Evolutionary conservation across 345 rosid species (phyloP), one percentile per base, ranked within the genome.

Genomic region (Lepidium aucheri): DNA sequence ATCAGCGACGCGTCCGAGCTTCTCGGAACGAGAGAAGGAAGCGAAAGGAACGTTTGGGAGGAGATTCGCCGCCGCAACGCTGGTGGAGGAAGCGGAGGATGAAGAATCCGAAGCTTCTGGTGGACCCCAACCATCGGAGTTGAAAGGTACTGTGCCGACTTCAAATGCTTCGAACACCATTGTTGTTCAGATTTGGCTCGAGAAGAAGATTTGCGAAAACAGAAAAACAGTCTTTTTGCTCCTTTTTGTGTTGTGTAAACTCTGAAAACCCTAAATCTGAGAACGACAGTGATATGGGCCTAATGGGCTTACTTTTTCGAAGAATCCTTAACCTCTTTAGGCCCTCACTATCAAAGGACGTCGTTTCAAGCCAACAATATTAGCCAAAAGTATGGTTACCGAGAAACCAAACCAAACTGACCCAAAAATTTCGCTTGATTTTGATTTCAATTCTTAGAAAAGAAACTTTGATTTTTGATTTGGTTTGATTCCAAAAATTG

Each of bases 51-150:
- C 86, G 42, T 87, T 65, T 2, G 70, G 81, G 5, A 91, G 95
- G 42, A 86, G 88, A 3, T 84, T 70, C 16, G 71, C 76, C 0
- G 71, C 76, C 11, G 76, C 76, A 41, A 65, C 71, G 35, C 83
- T 45, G 36, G 86, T 47, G 36, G 85, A 43, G 24, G 84, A 26
- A 40, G 82, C 15, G 41, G 83, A 38, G 26, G 74, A 69, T 0
- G 67, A 69, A 20, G 47, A 15, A 7, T 58, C 67, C 10, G 72
- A 73, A 0, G 72, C 72, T 11, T 73, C 77, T 34, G 85, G 95
- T 0, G 99, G 99, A 8, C 97, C 96, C 99, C 96, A 90, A 0
- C 97, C 99, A 58, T 90, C 95, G 22, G 97, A 83, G 26, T 94
- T 94, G 85, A 86, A 94, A 8, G 90, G 96, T 1, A 94, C 95